Percentiles rank a stretch among this genome's conserved stretches.
Evolutionary conservation across 179 eudicot species (phyloP).

Genomic region (Beta corolliflora): DNA sequence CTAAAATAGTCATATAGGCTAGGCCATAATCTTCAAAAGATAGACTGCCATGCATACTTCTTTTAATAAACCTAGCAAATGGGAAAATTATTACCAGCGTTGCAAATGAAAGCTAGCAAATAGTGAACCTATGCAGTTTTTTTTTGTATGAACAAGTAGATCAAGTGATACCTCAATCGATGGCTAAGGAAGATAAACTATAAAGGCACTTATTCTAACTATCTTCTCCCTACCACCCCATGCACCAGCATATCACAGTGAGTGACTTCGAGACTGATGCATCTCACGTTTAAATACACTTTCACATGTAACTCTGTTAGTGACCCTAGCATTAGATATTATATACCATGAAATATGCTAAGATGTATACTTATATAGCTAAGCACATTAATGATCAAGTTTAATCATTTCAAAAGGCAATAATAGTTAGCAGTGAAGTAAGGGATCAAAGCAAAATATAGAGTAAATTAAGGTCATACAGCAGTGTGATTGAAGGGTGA

Average conservation of each 20-base stretch:
- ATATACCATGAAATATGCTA: constrained; percentile 4
- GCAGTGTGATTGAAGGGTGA: not conserved
- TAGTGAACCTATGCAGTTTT: not conserved
- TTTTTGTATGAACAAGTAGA: not conserved
- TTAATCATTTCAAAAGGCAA: not conserved
- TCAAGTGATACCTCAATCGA: not conserved
- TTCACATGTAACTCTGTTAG: not conserved
- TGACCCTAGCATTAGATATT: not conserved
- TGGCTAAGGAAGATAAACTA: not conserved
- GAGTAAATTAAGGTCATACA: not conserved
- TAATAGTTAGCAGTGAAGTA: not conserved
- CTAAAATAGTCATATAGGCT: not conserved
- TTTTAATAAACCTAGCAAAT: not conserved
- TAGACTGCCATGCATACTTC: too few species aligned
- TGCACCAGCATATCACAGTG: not conserved
- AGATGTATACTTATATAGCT: not conserved
- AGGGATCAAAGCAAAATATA: not conserved
- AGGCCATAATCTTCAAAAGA: not conserved
- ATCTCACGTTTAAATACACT: not conserved
- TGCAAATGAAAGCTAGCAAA: not conserved
- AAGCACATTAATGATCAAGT: not conserved
- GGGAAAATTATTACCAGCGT: not conserved
- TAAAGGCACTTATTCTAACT: not conserved
- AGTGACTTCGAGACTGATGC: not conserved
- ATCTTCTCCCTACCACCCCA: not conserved